Evolutionary conservation across 192 early-diverging fungal genomes (phyloP).

Genomic region (Backusella australiensis): DNA sequence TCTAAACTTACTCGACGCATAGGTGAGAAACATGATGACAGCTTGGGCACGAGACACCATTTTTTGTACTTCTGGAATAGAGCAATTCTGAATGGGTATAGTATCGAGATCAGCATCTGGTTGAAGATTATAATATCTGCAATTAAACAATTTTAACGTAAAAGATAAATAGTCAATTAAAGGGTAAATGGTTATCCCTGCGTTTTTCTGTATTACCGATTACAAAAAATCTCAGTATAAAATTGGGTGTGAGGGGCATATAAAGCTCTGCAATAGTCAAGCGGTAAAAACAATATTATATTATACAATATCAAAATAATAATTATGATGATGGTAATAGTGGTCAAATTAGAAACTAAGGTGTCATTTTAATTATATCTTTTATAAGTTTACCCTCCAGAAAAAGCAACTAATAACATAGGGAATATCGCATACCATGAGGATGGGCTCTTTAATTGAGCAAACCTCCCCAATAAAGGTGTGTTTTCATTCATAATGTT

Average conservation of each 20-base stretch:
- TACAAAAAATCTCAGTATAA: conserved; percentile 38
- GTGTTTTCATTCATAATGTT: neutral
- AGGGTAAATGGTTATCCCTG: neutral
- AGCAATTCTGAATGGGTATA: conserved; percentile 30
- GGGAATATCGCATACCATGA: conserved; percentile 13
- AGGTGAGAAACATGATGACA: conserved; percentile 21
- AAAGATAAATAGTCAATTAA: neutral
- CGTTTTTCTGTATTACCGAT: conserved; percentile 23
- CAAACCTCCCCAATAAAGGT: neutral
- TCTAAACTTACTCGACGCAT: conserved; percentile 11
- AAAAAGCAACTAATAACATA: conserved; percentile 7
- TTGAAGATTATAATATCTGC: conserved; percentile 25
- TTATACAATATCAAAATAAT: neutral
- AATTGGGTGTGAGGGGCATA: conserved; percentile 30
- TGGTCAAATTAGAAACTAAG: neutral
- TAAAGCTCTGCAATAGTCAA: neutral
- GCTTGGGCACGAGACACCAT: conserved; percentile 25
- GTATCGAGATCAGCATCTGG: neutral
- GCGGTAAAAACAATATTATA: neutral
- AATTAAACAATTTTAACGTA: neutral
- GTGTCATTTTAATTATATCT: neutral
- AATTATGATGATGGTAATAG: neutral
- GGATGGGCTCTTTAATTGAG: conserved; percentile 11
- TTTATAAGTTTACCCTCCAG: neutral
- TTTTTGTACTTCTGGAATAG: conserved; percentile 35